phyloP scores from a whole-genome alignment of 1,284 basidiomycete genomes.

The Mycosarcoma mackinlayi region DNA sequence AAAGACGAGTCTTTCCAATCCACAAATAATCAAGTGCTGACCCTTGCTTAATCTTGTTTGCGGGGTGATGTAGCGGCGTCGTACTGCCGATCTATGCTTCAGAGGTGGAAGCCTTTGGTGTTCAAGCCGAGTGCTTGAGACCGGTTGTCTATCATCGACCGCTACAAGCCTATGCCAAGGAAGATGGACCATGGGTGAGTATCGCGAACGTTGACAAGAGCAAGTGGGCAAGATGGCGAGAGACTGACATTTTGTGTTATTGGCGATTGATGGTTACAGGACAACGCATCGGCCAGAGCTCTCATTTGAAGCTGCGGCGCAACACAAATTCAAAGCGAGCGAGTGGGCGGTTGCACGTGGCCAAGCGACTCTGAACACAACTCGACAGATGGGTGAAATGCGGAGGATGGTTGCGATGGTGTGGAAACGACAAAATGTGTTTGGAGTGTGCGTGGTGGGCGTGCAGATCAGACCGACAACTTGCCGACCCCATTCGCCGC shows the following conservation, averaged over 20 bases:
- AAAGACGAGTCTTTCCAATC: no score
- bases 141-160: constrained; percentile 55
- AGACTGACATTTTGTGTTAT: not conserved
- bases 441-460: not conserved
- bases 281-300: constrained; percentile 11
- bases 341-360: no score
- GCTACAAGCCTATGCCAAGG: constrained; percentile 27
- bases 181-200: constrained; percentile 58
- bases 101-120: constrained; percentile 36
- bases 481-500: constrained; percentile 20
- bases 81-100: constrained; percentile 50
- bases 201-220: not conserved
- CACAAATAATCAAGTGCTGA: no score
- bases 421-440: not conserved
- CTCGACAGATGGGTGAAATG: no score
- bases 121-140: constrained; percentile 30
- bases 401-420: no score
- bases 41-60: no score
- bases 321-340: no score
- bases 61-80: constrained; percentile 36
- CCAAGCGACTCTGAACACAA: no score
- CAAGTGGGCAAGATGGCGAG: not conserved
- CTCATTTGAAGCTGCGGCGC: not conserved
- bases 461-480: constrained; percentile 11
- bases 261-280: not conserved